Evolutionary conservation across 2,329 filamentous ascomycete species (phyloP).

Genomic region (Helotiales sp.): DNA sequence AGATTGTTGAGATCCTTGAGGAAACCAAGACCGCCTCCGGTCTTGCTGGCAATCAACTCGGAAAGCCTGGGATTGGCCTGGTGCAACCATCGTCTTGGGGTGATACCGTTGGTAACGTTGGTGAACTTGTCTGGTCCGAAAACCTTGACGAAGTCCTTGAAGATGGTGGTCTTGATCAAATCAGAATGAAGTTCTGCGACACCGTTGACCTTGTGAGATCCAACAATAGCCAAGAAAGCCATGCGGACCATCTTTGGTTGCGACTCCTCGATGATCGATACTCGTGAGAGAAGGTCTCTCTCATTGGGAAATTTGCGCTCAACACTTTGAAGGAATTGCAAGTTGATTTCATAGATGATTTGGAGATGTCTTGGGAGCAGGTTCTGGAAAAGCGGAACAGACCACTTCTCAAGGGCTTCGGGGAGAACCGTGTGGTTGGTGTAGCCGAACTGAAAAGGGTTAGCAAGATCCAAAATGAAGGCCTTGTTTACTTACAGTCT

Average conservation of each 20-base stretch:
- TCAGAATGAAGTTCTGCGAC: slow-evolving; percentile 98
- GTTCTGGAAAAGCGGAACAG: slow-evolving; percentile 88
- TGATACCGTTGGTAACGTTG: slow-evolving; percentile 98
- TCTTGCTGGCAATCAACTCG: slow-evolving; percentile 88
- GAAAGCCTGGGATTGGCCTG: slow-evolving; percentile 95
- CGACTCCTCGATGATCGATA: slow-evolving; percentile 98
- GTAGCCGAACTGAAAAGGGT: slow-evolving; percentile 72
- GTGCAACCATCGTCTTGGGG: slow-evolving; percentile 93
- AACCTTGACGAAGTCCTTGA: slow-evolving; percentile 96
- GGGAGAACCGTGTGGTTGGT: slow-evolving; percentile 98
- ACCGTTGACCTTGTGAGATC: slow-evolving; percentile 98
- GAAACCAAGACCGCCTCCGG: slow-evolving; percentile 76
- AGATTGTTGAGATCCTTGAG: slow-evolving; percentile 88
- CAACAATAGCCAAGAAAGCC: slow-evolving; percentile 93
- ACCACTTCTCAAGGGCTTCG: slow-evolving; percentile 98
- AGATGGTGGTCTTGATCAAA: slow-evolving; percentile 98
- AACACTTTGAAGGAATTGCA: slow-evolving; percentile 88
- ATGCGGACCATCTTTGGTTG: slow-evolving; percentile 98
- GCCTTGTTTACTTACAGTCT: slow-evolving; percentile 57
- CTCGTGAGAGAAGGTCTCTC: slow-evolving; percentile 79
- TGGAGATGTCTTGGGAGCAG: slow-evolving; percentile 92
- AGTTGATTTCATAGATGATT: slow-evolving; percentile 98
- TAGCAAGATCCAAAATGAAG: slow-evolving; percentile 1
- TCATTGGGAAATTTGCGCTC: slow-evolving; percentile 91
- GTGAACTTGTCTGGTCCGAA: slow-evolving; percentile 98